phyloP scores from a whole-genome alignment of 352 stramenopile genomes.

The Pilasporangium apinafurcum region DNA sequence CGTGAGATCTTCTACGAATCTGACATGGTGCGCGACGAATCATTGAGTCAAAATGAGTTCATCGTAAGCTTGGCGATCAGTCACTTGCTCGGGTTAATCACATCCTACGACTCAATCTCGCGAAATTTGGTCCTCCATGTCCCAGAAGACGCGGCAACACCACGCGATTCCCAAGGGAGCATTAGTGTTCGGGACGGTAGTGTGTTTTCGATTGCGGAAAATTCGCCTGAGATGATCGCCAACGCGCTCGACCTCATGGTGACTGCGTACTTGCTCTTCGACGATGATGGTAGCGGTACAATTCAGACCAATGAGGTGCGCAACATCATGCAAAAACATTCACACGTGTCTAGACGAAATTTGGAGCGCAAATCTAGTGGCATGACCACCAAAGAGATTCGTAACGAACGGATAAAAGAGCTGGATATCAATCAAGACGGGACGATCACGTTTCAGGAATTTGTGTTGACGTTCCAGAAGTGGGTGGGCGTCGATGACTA shows the following conservation, averaged over 20 bases:
- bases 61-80: slow-evolving; percentile 79
- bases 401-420: slow-evolving; percentile 79
- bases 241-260: slow-evolving; percentile 82
- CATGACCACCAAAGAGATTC: slow-evolving; percentile 53
- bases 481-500: slow-evolving; percentile 73
- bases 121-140: slow-evolving; percentile 14
- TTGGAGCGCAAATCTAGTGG: slow-evolving; percentile 51
- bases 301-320: slow-evolving; percentile 75
- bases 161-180: background rate
- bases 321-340: slow-evolving; percentile 55
- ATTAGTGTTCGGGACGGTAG: slow-evolving; percentile 11
- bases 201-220: slow-evolving; percentile 7
- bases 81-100: slow-evolving; percentile 77
- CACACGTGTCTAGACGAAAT: slow-evolving; percentile 22
- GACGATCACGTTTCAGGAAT: slow-evolving; percentile 88
- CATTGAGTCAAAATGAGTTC: slow-evolving; percentile 83
- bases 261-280: slow-evolving; percentile 80
- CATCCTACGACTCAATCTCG: slow-evolving; percentile 53
- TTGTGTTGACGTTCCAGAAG: slow-evolving; percentile 83
- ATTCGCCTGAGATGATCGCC: slow-evolving; percentile 40
- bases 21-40: slow-evolving; percentile 86
- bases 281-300: slow-evolving; percentile 74
- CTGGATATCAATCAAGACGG: slow-evolving; percentile 84
- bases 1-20: slow-evolving; percentile 83
- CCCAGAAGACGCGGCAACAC: slow-evolving; percentile 25